phyloP scores from a whole-genome alignment of 306 rosid species.

The Pueraria montana region DNA sequence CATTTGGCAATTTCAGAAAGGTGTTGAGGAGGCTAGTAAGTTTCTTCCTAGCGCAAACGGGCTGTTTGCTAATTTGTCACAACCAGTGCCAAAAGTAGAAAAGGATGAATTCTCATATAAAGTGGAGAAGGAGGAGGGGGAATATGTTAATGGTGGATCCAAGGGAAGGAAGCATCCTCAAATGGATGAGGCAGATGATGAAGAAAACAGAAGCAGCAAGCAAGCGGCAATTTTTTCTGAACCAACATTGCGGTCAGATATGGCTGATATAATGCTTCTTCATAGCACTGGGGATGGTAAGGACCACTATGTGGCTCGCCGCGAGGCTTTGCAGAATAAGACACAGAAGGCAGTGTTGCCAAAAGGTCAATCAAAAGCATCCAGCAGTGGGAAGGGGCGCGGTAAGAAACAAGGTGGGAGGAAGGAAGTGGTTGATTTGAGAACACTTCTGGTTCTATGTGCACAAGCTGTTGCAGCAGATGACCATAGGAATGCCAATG shows the following conservation, averaged over 20 bases:
- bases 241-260: constrained; percentile 19
- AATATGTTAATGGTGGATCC: neutral
- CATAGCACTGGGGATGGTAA: constrained; percentile 19
- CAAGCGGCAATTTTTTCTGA: constrained; percentile 1
- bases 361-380: neutral
- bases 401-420: constrained; percentile 1
- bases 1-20: constrained; percentile 13
- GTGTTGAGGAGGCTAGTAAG: constrained; percentile 20
- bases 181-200: neutral
- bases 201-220: neutral
- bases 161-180: constrained; percentile 16
- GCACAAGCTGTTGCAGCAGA: constrained; percentile 23
- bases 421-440: constrained; percentile 2
- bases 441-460: constrained; percentile 4
- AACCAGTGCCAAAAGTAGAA: neutral
- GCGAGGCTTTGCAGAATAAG: constrained; percentile 1
- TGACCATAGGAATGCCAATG: constrained; percentile 2
- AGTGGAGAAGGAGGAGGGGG: neutral
- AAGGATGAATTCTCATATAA: neutral
- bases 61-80: neutral
- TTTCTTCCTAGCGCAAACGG: neutral
- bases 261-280: constrained; percentile 5
- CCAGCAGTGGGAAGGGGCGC: neutral
- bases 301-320: neutral
- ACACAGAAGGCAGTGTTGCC: neutral